phyloP scores from a whole-genome alignment of 2,329 filamentous ascomycete genomes.

The Knufia fluminis region DNA sequence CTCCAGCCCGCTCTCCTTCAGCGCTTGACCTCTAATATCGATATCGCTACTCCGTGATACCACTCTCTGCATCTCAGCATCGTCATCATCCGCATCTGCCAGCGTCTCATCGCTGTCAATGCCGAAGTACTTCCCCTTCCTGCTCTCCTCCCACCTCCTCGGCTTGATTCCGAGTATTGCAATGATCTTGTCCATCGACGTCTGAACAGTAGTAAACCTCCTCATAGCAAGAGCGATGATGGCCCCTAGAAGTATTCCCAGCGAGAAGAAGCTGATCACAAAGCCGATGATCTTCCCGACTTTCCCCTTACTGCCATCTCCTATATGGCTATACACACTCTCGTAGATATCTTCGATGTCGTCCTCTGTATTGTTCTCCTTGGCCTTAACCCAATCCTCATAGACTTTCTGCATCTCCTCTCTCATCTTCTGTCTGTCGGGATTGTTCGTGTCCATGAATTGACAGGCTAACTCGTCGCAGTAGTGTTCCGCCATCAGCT shows the following conservation, averaged over 20 bases:
- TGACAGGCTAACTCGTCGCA: slow-evolving; percentile 20
- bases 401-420: slow-evolving; percentile 11
- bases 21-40: background rate
- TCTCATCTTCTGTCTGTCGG: slow-evolving; percentile 12
- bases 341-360: background rate
- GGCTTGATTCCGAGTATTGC: background rate
- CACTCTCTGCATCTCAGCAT: background rate
- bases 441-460: slow-evolving; percentile 15
- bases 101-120: background rate
- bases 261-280: background rate
- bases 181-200: background rate
- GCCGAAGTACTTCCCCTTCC: background rate
- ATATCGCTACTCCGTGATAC: background rate
- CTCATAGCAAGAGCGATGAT: background rate
- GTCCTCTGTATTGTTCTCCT: background rate
- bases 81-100: background rate
- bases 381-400: slow-evolving; percentile 8
- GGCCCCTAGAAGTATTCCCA: background rate
- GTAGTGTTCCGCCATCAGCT: slow-evolving; percentile 24
- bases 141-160: background rate
- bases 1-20: background rate
- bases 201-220: background rate
- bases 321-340: background rate
- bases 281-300: background rate
- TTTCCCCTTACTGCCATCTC: background rate